phyloP scores from a whole-genome alignment of 352 stramenopile genomes.

The Pythium phragmiticola region DNA sequence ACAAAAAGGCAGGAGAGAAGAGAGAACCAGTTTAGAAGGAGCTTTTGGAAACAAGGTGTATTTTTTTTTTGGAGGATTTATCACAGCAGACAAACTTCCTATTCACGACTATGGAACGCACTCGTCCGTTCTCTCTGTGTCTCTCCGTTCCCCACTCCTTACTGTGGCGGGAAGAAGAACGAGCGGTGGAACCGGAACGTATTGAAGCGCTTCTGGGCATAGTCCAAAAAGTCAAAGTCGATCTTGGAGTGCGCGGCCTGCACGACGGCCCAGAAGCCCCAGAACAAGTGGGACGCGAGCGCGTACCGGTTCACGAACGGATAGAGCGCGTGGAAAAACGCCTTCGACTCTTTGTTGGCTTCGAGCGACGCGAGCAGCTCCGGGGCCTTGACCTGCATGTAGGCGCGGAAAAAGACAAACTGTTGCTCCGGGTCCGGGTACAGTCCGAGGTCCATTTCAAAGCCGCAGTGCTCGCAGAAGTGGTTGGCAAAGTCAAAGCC shows the following conservation, averaged over 20 bases:
- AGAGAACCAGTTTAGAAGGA: neutral
- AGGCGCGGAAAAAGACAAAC: constrained; percentile 85
- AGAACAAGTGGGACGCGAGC: constrained; percentile 91
- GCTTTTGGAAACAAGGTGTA: neutral
- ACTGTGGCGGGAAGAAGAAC: constrained; percentile 46
- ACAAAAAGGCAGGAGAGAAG: neutral
- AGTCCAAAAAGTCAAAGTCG: constrained; percentile 89
- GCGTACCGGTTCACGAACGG: constrained; percentile 86
- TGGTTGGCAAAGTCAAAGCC: constrained; percentile 95
- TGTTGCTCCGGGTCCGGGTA: constrained; percentile 85
- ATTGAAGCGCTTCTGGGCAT: constrained; percentile 76
- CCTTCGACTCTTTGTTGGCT: constrained; percentile 71
- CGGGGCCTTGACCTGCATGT: constrained; percentile 71
- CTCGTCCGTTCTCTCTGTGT: neutral
- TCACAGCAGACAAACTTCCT: constrained; percentile 2
- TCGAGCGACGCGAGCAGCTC: constrained; percentile 64
- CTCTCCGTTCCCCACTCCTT: neutral
- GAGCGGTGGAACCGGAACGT: constrained; percentile 77
- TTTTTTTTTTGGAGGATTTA: constrained; percentile 6
- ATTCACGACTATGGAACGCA: neutral
- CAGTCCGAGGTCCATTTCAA: constrained; percentile 86
- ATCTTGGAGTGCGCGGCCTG: constrained; percentile 89
- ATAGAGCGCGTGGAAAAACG: constrained; percentile 83
- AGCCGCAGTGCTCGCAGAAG: constrained; percentile 94
- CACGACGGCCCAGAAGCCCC: constrained; percentile 93